Conservation (phyloP, 148 eudicot genomes). For the Vaccinium myrtillus region DNA sequence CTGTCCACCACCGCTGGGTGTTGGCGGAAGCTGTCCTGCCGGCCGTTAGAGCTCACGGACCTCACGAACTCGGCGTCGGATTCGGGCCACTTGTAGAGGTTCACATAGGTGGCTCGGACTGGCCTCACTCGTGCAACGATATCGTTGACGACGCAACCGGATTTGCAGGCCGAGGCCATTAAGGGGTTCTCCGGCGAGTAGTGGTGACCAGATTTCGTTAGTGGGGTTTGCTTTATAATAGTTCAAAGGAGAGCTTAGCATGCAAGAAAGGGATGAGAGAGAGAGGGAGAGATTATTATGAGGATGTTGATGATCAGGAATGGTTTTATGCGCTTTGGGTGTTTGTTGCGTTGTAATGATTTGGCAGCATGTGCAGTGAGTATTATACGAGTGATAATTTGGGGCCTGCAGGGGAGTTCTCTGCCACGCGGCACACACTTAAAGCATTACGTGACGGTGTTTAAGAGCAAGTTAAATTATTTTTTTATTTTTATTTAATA, state of each 20-base stretch:
- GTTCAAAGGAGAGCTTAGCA: slow-evolving; percentile 24
- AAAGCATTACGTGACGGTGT: too few relatives aligned
- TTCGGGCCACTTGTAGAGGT: slow-evolving; percentile 90
- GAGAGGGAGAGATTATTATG: neutral
- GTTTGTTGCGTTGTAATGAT: neutral
- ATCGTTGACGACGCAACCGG: slow-evolving; percentile 52
- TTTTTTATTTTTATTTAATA: too few relatives aligned
- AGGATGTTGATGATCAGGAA: neutral
- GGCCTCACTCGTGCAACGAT: slow-evolving; percentile 28
- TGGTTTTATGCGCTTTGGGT: neutral
- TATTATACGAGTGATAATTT: neutral
- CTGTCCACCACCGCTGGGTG: slow-evolving; percentile 71
- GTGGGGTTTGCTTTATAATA: slow-evolving; percentile 9
- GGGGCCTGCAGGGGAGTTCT: too few relatives aligned
- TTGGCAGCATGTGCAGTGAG: neutral
- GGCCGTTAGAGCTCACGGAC: slow-evolving; percentile 38
- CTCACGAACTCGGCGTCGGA: slow-evolving; percentile 76
- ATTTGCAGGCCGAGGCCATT: slow-evolving; percentile 62
- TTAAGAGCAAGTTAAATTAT: too few relatives aligned
- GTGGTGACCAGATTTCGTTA: neutral
- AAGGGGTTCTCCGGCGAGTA: neutral
- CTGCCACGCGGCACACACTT: too few relatives aligned
- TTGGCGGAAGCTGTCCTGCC: slow-evolving; percentile 16
- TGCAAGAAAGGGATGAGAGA: slow-evolving; percentile 28
- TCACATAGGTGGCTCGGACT: slow-evolving; percentile 59